These are phyloP conservation scores for Symbiodinium natans DNA, from an alignment of 73 alveolate species.

Conservation along the genomic window DNA sequence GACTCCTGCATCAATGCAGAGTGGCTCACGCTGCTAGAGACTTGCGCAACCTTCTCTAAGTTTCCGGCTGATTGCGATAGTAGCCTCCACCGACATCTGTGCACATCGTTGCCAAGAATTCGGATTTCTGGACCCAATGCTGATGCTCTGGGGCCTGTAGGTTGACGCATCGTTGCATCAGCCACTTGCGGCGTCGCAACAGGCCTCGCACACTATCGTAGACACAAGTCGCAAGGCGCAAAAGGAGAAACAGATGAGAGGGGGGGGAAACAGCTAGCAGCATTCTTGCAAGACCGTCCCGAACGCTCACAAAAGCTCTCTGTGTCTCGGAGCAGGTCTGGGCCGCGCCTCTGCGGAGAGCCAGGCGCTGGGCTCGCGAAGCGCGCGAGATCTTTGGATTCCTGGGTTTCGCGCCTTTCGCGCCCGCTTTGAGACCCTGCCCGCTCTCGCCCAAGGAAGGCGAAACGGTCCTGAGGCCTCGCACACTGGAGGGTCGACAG, in stretches of 20 bases:
- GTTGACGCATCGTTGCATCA: too few species aligned
- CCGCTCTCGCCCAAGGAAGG: constrained; percentile 76
- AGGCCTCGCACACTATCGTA: not conserved
- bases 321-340: too few species aligned
- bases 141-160: not conserved
- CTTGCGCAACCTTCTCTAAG: not conserved
- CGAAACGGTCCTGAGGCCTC: constrained; percentile 82
- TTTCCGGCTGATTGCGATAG: not conserved
- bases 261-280: not conserved
- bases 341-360: not conserved
- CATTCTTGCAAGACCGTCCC: not conserved
- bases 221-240: not conserved
- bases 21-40: too few species aligned
- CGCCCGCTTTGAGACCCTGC: too few species aligned
- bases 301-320: too few species aligned
- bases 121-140: not conserved
- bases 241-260: not conserved
- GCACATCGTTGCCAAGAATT: not conserved
- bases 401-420: not conserved
- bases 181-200: not conserved
- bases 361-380: not conserved
- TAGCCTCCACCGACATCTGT: not conserved
- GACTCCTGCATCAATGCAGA: constrained; percentile 68
- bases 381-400: not conserved
- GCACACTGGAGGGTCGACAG: too few species aligned